Evolutionary conservation across 148 eudicot genomes (phyloP).

Genomic region (Rheum nobile): DNA sequence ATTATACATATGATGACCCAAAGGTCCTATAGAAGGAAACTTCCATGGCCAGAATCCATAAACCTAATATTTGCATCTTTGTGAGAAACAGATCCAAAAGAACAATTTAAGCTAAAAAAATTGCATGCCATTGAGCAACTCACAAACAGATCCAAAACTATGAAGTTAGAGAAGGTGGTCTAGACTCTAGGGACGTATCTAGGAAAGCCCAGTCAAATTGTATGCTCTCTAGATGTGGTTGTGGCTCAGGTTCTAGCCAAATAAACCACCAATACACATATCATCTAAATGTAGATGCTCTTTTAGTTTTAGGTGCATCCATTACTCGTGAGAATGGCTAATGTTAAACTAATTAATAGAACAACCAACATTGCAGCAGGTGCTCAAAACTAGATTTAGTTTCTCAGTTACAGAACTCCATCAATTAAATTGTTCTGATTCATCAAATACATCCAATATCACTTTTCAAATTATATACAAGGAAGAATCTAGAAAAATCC

Average conservation of each 20-base stretch:
- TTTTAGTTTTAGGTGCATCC: no score
- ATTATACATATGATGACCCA: neutral
- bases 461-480: neutral
- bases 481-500: no score
- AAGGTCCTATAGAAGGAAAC: neutral
- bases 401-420: neutral
- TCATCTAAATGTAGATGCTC: no score
- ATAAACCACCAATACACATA: neutral
- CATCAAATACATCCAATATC: neutral
- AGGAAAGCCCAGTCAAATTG: neutral
- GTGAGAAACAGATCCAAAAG: neutral
- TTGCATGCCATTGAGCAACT: no score
- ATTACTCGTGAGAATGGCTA: neutral
- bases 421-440: neutral
- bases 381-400: neutral
- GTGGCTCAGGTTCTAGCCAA: neutral
- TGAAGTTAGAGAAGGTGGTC: no score
- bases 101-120: neutral
- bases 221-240: neutral
- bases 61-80: neutral
- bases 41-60: neutral
- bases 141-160: no score
- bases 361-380: neutral
- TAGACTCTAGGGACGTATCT: neutral
- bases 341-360: neutral